These are phyloP conservation scores for Starmerella floricola DNA, from an alignment of 805 yeast genomes.

Conservation along the genomic window DNA sequence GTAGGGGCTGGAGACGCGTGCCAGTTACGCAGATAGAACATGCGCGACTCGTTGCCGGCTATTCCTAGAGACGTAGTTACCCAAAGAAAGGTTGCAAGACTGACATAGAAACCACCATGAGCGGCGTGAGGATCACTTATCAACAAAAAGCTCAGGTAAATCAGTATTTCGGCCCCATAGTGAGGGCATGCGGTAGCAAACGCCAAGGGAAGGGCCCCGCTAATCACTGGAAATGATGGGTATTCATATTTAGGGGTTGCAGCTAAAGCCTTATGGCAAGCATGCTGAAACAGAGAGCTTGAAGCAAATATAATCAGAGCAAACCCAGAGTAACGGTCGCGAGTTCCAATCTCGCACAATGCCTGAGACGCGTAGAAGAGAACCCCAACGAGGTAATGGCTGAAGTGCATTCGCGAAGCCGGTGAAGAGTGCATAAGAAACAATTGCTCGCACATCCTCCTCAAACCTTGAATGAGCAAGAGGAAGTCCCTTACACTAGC, in stretches of 20 bases:
- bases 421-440: conserved; percentile 32
- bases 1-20: conserved; percentile 1
- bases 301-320: conserved; percentile 24
- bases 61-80: conserved; percentile 35
- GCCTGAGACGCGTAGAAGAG: conserved; percentile 33
- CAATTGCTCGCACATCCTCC: conserved; percentile 42
- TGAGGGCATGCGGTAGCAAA: conserved; percentile 48
- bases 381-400: conserved; percentile 50
- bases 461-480: conserved; percentile 34
- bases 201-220: conserved; percentile 9
- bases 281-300: conserved; percentile 37
- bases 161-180: conserved; percentile 45
- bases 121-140: conserved; percentile 11
- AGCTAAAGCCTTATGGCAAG: conserved; percentile 40
- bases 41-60: conserved; percentile 39
- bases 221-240: conserved; percentile 37
- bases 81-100: conserved; percentile 25
- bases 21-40: conserved; percentile 35
- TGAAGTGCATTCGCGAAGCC: conserved; percentile 40
- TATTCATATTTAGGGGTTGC: conserved; percentile 40
- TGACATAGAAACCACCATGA: conserved; percentile 10
- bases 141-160: conserved; percentile 32
- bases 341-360: neutral
- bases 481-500: conserved; percentile 7
- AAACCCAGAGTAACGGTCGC: neutral